Evolutionary conservation across 495 filamentous ascomycete species (phyloP), one percentile per base, ranked within the genome.

Genomic region (Xylaria grammica): DNA sequence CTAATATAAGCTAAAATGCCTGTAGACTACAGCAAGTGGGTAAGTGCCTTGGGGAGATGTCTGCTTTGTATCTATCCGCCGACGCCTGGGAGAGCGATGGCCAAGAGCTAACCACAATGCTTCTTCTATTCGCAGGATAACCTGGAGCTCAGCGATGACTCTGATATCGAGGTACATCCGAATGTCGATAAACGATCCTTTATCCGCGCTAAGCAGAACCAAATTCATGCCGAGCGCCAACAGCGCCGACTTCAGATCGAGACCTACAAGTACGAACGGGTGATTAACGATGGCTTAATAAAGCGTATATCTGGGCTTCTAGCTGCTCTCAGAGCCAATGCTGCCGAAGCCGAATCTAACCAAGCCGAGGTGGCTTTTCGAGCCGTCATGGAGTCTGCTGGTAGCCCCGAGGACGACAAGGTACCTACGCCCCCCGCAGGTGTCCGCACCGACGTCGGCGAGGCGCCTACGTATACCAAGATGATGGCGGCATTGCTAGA

Each of bases 131-230:
- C 51, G 29, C 60, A 89, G 92, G 93, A 97, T 74, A 86, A 89
- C 48, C 84, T 99, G 70, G 95, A 99, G 86, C 87, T 99, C 69
- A 96, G 91, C 66, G 95, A 99, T 77, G 95, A 99, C 77, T 97
- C 93, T 46, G 95, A 99, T 75, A 91, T 99, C 72, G 95, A 99
- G 78, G 94, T 97, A 29, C 95, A 99, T 76, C 95, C 96, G 61
- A 99, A 99, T 79, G 95, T 99, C 76, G 95, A 99, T 80, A 99
- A 99, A 73, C 88, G 89, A 2, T 98, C 95, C 59, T 99, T 99
- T 79, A 99, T 99, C 75, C 92, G 95, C 58, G 95, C 95, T 60
- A 99, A 98, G 81, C 95, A 97, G 78, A 88, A 90, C 72, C 93
- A 98, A 75, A 99, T 99, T 73, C 95, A 99, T 74, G 85, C 90